A percentile compares a stretch with the other conserved stretches of the same genome.
phyloP scores from a whole-genome alignment of 75 land plant species.

The Selaginella tamariscina region DNA sequence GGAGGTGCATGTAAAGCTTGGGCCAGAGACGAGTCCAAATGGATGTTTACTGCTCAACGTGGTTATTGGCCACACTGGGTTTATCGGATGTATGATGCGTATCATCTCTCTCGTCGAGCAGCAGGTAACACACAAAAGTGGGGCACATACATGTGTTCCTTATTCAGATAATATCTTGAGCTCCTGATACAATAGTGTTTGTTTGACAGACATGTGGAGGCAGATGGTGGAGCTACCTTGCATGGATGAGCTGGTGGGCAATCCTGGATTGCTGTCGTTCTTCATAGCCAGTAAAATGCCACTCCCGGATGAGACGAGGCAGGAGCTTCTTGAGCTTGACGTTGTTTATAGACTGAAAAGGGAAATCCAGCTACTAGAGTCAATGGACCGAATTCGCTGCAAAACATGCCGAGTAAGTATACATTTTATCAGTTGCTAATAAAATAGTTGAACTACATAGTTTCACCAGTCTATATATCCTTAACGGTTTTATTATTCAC shows the following conservation, averaged over 20 bases:
- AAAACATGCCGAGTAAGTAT: slow-evolving; percentile 57
- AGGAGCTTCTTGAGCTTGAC: slow-evolving; percentile 88
- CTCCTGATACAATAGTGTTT: neutral
- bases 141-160: neutral
- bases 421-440: no score
- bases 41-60: slow-evolving; percentile 31
- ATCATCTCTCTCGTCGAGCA: slow-evolving; percentile 62
- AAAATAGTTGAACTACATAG: no score
- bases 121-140: slow-evolving; percentile 47
- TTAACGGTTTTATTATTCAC: no score
- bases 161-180: neutral
- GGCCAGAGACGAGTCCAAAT: slow-evolving; percentile 29
- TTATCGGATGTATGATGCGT: slow-evolving; percentile 82
- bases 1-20: slow-evolving; percentile 36
- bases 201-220: slow-evolving; percentile 67
- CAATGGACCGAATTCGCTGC: slow-evolving; percentile 59
- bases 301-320: slow-evolving; percentile 61
- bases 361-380: slow-evolving; percentile 76
- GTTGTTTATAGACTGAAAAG: slow-evolving; percentile 62
- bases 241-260: slow-evolving; percentile 52
- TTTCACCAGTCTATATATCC: no score
- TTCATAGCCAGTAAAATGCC: slow-evolving; percentile 89
- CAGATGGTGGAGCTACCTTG: slow-evolving; percentile 58
- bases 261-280: slow-evolving; percentile 70
- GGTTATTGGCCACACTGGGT: slow-evolving; percentile 92